phyloP scores from a whole-genome alignment of 805 yeast genomes.

The Wickerhamomyces subpelliculosus region DNA sequence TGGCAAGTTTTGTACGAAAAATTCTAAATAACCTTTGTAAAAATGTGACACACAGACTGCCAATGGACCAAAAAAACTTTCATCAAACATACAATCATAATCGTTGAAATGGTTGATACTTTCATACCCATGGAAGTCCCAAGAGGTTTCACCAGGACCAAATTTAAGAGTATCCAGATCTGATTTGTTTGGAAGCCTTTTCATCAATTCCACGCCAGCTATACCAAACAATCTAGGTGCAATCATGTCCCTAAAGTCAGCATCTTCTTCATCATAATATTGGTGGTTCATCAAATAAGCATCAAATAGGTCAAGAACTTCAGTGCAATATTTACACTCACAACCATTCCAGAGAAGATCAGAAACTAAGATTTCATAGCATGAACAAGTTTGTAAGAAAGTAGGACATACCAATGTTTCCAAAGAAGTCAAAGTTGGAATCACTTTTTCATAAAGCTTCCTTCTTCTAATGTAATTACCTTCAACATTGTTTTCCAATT shows the following conservation, averaged over 20 bases:
- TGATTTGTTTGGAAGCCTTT: constrained; percentile 25
- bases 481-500: constrained; percentile 58
- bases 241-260: constrained; percentile 51
- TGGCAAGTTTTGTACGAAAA: constrained; percentile 28
- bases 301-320: constrained; percentile 46
- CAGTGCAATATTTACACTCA: constrained; percentile 48
- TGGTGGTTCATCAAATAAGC: constrained; percentile 57
- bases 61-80: constrained; percentile 34
- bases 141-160: constrained; percentile 28
- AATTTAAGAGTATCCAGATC: constrained; percentile 24
- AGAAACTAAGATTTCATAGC: constrained; percentile 66
- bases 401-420: constrained; percentile 50
- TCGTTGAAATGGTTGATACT: constrained; percentile 33
- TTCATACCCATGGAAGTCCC: constrained; percentile 46
- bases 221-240: constrained; percentile 51
- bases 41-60: constrained; percentile 40
- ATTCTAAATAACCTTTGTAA: constrained; percentile 33
- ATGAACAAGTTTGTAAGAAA: constrained; percentile 49
- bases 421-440: constrained; percentile 39
- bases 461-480: constrained; percentile 64
- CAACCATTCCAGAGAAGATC: constrained; percentile 77
- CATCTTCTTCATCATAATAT: constrained; percentile 40
- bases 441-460: constrained; percentile 37
- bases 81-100: constrained; percentile 36
- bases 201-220: constrained; percentile 37